Conservation (phyloP, 495 filamentous ascomycete genomes). For the Hyaloscypha hepaticicola region DNA sequence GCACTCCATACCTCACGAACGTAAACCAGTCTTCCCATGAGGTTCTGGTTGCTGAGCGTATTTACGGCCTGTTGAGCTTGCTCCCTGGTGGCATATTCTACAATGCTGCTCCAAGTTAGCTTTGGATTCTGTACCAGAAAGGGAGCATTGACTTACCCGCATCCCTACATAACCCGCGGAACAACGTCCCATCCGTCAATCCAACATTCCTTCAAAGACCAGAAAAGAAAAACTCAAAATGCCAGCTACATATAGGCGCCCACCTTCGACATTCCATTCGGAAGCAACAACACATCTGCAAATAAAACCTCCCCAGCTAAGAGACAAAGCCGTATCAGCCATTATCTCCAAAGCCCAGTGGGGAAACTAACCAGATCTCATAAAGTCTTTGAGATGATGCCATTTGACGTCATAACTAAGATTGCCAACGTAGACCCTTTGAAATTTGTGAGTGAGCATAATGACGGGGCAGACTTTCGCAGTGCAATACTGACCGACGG, state of each 20-base stretch:
- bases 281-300: conserved; percentile 99
- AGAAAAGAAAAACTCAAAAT: conserved; percentile 72
- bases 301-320: conserved; percentile 98
- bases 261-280: conserved; percentile 99
- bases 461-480: background rate
- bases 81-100: conserved; percentile 99
- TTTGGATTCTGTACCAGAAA: conserved; percentile 5
- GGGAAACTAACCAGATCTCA: conserved; percentile 86
- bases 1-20: conserved; percentile 79
- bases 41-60: conserved; percentile 97
- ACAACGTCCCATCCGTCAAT: conserved; percentile 99
- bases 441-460: conserved; percentile 2
- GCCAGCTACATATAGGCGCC: conserved; percentile 88
- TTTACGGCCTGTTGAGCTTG: conserved; percentile 97
- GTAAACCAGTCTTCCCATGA: conserved; percentile 97
- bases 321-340: conserved; percentile 16
- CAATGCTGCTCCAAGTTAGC: conserved; percentile 69
- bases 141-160: conserved; percentile 71
- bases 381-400: conserved; percentile 99
- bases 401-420: conserved; percentile 99
- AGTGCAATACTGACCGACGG: conserved; percentile 44
- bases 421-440: conserved; percentile 99
- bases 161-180: conserved; percentile 95
- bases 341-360: conserved; percentile 5
- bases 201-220: conserved; percentile 90